Evolutionary conservation across 495 filamentous ascomycete genomes (phyloP), one percentile per base, ranked within the genome.

Genomic region (Annulohypoxylon moriforme): DNA sequence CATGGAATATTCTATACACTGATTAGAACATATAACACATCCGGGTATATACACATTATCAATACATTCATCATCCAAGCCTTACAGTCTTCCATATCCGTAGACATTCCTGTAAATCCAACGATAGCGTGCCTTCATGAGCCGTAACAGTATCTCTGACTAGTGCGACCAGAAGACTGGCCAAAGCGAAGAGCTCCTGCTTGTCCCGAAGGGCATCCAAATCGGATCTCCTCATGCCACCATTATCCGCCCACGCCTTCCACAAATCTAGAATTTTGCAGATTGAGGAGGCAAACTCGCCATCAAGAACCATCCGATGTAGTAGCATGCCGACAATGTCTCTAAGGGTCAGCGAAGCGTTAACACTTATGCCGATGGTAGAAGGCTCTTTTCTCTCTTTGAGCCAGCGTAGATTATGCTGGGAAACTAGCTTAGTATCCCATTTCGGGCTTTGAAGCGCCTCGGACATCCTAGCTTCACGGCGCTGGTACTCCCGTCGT

Each of bases 41-140:
- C 10, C 33, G 10, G 33, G 33, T 36, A 36, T 36, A 36, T 36
- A 44, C 18, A 44, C 16, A 18, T 18, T 18, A 4, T 7, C n/a
- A 11, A 44, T 18, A 44, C 8, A 18, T 6, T 16, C 13, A 53
- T 64, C 69, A 90, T 3, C 87, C 88, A 8, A 90, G 69, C 57
- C 87, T 70, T 2, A 89, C 86, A 52, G 77, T 85, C 68, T 82
- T 86, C 88, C 88, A 90, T 70, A 88, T 80, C 55, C 82, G 66
- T 68, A 90, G 64, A 66, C 87, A 90, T 65, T 90, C 89, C 74
- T 89, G 86, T 75, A 90, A 74, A 69, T 91, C 88, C 77, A 85
- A 79, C 20, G 87, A 83, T 34, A 90, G 60, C 14, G 83, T 85
- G 18, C 86, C 87, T 66, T 84, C 85, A 18, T 81, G 76, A 22